These are phyloP conservation scores for Gaeumannomyces sp. DNA, from an alignment of 2,329 filamentous ascomycete genomes.

Conservation along the genomic window DNA sequence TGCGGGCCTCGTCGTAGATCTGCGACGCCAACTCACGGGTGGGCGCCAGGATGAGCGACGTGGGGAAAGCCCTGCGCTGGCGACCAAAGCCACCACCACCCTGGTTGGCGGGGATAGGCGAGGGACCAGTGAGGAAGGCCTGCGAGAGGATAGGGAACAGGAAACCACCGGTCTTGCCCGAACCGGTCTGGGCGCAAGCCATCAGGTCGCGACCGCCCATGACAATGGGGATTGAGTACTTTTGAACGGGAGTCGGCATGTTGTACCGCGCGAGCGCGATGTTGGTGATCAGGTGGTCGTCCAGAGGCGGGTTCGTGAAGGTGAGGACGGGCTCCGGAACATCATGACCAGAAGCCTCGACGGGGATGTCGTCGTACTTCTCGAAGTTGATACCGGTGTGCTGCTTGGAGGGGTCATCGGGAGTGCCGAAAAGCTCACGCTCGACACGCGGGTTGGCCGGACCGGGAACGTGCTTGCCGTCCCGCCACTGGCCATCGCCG, in stretches of 20 bases:
- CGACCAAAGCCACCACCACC: conserved; percentile 71
- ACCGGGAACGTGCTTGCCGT: conserved; percentile 92
- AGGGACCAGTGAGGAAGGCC: conserved; percentile 85
- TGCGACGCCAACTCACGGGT: conserved; percentile 98
- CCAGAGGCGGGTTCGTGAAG: conserved; percentile 92
- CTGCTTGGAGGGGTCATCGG: conserved; percentile 90
- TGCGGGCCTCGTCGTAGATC: conserved; percentile 95
- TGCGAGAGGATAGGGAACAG: conserved; percentile 98
- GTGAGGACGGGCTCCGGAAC: conserved; percentile 86
- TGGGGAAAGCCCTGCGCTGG: conserved; percentile 96
- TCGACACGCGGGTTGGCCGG: conserved; percentile 83
- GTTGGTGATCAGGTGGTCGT: conserved; percentile 88
- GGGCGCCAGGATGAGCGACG: conserved; percentile 88
- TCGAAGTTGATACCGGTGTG: conserved; percentile 99
- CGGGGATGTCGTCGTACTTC: conserved; percentile 99
- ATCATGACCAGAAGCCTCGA: conserved; percentile 90
- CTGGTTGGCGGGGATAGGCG: conserved; percentile 52
- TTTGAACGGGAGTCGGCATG: conserved; percentile 93
- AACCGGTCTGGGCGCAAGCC: conserved; percentile 99
- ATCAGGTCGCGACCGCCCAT: conserved; percentile 97
- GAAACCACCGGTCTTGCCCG: conserved; percentile 99
- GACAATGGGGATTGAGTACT: conserved; percentile 98
- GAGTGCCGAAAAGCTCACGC: conserved; percentile 87
- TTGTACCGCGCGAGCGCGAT: conserved; percentile 93
- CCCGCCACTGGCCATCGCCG: conserved; percentile 92